phyloP scores from a whole-genome alignment of 495 filamentous ascomycete genomes.

The Hyaloscypha variabilis region DNA sequence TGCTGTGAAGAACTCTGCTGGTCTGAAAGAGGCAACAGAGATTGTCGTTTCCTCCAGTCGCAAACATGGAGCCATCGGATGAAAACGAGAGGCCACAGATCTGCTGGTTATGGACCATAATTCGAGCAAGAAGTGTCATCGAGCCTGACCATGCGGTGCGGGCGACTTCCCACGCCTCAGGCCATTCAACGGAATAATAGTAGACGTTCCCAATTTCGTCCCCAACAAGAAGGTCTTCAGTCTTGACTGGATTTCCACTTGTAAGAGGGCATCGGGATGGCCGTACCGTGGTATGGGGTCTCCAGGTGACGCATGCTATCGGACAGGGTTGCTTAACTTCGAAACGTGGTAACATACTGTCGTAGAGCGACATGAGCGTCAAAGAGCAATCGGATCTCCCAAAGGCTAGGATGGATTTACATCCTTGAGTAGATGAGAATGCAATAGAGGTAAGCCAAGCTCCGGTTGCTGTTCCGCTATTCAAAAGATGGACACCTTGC shows the following conservation, averaged over 20 bases:
- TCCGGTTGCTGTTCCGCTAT: constrained; percentile 39
- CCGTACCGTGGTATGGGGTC: constrained; percentile 49
- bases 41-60: constrained; percentile 93
- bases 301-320: constrained; percentile 77
- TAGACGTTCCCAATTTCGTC: constrained; percentile 86
- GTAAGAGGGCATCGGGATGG: constrained; percentile 39
- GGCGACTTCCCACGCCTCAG: constrained; percentile 55
- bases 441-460: constrained; percentile 75
- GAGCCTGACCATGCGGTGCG: constrained; percentile 70
- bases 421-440: constrained; percentile 81
- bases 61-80: constrained; percentile 72
- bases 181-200: constrained; percentile 92
- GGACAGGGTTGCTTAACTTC: constrained; percentile 68
- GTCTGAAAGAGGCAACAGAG: constrained; percentile 79
- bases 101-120: constrained; percentile 83
- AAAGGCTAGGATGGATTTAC: constrained; percentile 80
- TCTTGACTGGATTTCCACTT: constrained; percentile 46
- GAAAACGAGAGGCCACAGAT: constrained; percentile 94
- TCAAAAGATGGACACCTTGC: constrained; percentile 52
- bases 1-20: constrained; percentile 51
- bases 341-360: constrained; percentile 62
- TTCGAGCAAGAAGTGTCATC: constrained; percentile 75
- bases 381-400: constrained; percentile 71
- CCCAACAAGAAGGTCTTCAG: constrained; percentile 85
- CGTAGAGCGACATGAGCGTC: constrained; percentile 53